phyloP scores from a whole-genome alignment of 805 yeast species.

The Starmerella geochares region DNA sequence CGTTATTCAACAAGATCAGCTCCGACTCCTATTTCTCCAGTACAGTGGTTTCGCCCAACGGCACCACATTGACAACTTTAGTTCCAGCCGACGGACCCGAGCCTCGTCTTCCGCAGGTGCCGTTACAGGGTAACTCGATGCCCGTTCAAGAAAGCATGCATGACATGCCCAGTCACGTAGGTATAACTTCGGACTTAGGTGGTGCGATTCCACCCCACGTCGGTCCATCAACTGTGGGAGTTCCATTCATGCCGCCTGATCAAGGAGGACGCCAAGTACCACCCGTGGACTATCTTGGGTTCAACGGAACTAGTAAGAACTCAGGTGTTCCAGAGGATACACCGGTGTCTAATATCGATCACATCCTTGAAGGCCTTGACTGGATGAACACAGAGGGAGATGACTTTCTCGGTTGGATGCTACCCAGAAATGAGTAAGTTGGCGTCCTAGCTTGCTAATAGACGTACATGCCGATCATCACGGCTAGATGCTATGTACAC shows the following conservation, averaged over 20 bases:
- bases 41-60: conserved; percentile 80
- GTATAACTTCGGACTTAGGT: neutral
- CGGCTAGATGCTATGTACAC: neutral
- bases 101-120: neutral
- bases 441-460: neutral
- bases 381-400: conserved; percentile 78
- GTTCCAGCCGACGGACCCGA: conserved; percentile 66
- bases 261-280: neutral
- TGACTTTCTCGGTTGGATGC: conserved; percentile 87
- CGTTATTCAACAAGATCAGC: conserved; percentile 82
- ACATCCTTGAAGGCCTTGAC: conserved; percentile 55
- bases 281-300: neutral
- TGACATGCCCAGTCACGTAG: neutral
- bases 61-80: conserved; percentile 79
- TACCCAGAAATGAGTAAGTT: conserved; percentile 16
- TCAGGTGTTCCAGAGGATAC: neutral
- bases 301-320: neutral
- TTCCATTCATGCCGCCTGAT: neutral
- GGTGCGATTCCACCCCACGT: neutral
- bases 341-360: conserved; percentile 23
- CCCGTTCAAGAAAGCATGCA: neutral
- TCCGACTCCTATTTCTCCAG: conserved; percentile 79
- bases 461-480: neutral
- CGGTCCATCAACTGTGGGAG: neutral
- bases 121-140: neutral